A percentile compares a stretch with the other conserved stretches of the same genome.
Evolutionary conservation across 768 basidiomycete species (phyloP).

Genomic region (Auriscalpium microsporum): DNA sequence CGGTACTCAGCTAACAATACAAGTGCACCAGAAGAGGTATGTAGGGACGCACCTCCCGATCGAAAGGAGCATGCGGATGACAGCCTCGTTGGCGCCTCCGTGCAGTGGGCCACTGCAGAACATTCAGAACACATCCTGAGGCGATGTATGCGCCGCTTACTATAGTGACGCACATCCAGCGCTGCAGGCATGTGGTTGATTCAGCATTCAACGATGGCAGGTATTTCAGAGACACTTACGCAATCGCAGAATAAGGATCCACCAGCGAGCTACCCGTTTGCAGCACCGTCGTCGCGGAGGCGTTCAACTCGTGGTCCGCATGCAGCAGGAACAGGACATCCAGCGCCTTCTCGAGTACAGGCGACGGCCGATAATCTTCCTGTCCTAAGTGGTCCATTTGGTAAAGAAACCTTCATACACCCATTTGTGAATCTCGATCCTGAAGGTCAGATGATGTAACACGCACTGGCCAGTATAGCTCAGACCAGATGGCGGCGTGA

Average conservation of each 20-base stretch:
- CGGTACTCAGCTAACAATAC: background rate
- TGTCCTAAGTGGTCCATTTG: conserved; percentile 81
- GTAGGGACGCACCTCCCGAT: conserved; percentile 64
- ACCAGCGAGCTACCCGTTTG: conserved; percentile 86
- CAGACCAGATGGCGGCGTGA: conserved; percentile 71
- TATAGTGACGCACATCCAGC: conserved; percentile 86
- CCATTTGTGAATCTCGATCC: background rate
- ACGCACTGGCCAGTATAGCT: conserved; percentile 78
- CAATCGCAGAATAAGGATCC: conserved; percentile 83
- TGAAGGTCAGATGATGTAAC: too few relatives aligned
- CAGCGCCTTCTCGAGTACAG: conserved; percentile 78
- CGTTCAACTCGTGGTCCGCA: conserved; percentile 88
- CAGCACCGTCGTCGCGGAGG: conserved; percentile 75
- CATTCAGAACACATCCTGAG: background rate
- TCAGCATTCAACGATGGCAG: background rate
- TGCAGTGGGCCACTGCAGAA: conserved; percentile 56
- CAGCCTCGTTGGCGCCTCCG: conserved; percentile 88
- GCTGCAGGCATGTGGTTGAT: conserved; percentile 24
- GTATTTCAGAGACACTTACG: conserved; percentile 33
- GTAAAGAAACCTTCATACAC: conserved; percentile 61
- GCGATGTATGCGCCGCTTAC: conserved; percentile 37
- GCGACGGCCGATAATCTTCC: conserved; percentile 69
- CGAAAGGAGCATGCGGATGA: conserved; percentile 86
- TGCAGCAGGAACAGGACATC: conserved; percentile 84
- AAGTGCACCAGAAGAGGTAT: background rate